Evolutionary conservation across 768 basidiomycete genomes (phyloP).

Genomic region (Lactifluus subvellereus): DNA sequence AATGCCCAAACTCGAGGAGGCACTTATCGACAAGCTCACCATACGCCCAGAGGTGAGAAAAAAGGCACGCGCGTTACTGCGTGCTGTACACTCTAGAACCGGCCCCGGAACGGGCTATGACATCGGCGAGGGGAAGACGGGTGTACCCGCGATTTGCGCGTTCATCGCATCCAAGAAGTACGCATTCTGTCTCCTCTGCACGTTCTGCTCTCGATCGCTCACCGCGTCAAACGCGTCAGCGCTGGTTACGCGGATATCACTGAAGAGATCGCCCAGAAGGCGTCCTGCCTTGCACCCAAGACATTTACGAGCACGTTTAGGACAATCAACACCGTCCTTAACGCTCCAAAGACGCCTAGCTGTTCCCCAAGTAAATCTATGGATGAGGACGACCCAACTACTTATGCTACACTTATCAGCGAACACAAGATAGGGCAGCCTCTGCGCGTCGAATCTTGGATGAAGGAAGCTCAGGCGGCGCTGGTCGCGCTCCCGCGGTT

Average conservation of each 20-base stretch:
- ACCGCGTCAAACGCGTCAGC: conserved; percentile 18
- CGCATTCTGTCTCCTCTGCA: conserved; percentile 8
- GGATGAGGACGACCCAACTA: conserved; percentile 32
- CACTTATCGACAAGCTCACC: conserved; percentile 18
- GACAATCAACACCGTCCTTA: conserved; percentile 27
- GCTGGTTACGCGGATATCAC: conserved; percentile 29
- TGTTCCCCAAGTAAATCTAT: neutral
- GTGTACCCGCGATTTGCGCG: conserved; percentile 46
- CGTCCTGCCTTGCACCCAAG: conserved; percentile 31
- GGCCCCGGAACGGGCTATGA: conserved; percentile 46
- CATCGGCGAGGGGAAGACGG: conserved; percentile 35
- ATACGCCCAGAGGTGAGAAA: conserved; percentile 31
- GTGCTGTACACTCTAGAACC: conserved; percentile 38
- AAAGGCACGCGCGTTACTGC: conserved; percentile 33
- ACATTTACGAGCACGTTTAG: conserved; percentile 28
- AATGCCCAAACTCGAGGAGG: conserved; percentile 22
- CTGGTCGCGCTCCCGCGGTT: conserved; percentile 15
- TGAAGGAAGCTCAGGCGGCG: conserved; percentile 15
- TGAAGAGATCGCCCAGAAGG: conserved; percentile 30
- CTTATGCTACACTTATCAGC: conserved; percentile 9
- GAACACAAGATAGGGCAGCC: conserved; percentile 18
- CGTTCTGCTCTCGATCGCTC: neutral
- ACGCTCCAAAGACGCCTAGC: neutral
- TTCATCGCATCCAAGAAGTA: conserved; percentile 46
- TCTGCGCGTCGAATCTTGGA: conserved; percentile 17